Base-by-base conservation (phyloP, 352 stramenopile genomes). In the Aphanomyces euteiches region DNA sequence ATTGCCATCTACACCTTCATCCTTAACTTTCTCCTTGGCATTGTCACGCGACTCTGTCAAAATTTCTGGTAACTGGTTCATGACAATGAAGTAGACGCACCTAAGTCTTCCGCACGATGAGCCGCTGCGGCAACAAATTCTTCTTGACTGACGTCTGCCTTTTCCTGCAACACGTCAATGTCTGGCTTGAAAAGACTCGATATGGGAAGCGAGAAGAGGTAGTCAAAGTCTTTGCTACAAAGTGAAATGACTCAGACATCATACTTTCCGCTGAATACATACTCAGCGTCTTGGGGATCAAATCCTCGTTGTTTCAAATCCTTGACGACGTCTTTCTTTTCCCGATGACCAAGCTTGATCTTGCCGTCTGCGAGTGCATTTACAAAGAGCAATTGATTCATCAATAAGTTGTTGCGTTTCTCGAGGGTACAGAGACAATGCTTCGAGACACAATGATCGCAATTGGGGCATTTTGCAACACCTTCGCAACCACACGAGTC, bases 281-380 rank as follows among this genome's bases (percentile, higher is more conserved):
- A 37, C 54, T 37, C 54, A 12, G 39, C 19, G 6, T 61, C 54
- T 28, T 40, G 5, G 7, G 13, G 15, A 37, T 61, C 54, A 61
- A 61, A 61, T 37, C 54, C 54, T 3, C 54, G 54, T 37, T 61
- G 54, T 40, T 17, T 7, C 54, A 61, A 21, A 6, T 61, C 54
- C 54, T 61, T 61, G 54, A 61, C 54, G 5, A 61, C 54, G 54
- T 61, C 54, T 37, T 61, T 61, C 8, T 37, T 19, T n/a, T 61
- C 54, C 15, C 54, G 54, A 12, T 37, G 54, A 7, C 54, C 54
- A 37, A 61, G 54, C 54, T 61, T 61, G 19, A 61, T 7, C 54
- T 61, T 61, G 6, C 54, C 5, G 54, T 61, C 54, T 1, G 54
- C 54, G 34, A 61, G 5, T 37, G 54, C 54, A 17, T 61, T 61